Conservation (phyloP, 108 stramenopile species). For the Epithemia pelagica region DNA sequence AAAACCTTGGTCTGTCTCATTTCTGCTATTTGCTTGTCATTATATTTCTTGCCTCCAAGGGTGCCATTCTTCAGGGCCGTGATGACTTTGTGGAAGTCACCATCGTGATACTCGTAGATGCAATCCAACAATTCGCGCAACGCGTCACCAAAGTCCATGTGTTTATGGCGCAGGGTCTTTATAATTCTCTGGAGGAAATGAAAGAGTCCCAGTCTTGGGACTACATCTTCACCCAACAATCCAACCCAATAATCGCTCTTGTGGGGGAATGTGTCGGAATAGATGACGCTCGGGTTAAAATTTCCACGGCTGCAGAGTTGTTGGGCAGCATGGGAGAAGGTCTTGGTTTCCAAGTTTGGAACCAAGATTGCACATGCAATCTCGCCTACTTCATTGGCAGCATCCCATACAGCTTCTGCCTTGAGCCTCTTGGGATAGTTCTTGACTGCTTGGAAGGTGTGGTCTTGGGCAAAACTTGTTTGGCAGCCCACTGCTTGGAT, state of each 20-base stretch:
- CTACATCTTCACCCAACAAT: background rate
- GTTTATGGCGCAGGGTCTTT: background rate
- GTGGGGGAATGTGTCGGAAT: background rate
- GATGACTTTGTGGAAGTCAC: background rate
- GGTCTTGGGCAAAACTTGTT: background rate
- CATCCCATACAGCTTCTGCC: background rate
- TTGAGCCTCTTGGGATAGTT: background rate
- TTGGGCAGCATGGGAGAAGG: background rate
- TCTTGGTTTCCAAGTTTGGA: background rate
- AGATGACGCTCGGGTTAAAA: background rate
- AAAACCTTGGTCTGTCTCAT: background rate
- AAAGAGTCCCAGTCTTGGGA: background rate
- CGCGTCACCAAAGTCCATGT: background rate
- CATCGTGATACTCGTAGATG: background rate
- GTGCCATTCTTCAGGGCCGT: background rate
- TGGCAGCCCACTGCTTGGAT: background rate
- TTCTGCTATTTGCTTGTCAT: background rate
- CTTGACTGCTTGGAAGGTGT: background rate
- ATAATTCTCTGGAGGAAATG: background rate
- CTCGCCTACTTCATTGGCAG: background rate
- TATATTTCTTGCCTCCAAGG: background rate
- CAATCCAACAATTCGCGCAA: background rate
- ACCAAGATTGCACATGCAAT: background rate
- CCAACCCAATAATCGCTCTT: background rate
- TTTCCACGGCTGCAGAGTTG: background rate